Conservation (phyloP, 2,329 filamentous ascomycete species). For the Phaeosphaeriaceae sp. region DNA sequence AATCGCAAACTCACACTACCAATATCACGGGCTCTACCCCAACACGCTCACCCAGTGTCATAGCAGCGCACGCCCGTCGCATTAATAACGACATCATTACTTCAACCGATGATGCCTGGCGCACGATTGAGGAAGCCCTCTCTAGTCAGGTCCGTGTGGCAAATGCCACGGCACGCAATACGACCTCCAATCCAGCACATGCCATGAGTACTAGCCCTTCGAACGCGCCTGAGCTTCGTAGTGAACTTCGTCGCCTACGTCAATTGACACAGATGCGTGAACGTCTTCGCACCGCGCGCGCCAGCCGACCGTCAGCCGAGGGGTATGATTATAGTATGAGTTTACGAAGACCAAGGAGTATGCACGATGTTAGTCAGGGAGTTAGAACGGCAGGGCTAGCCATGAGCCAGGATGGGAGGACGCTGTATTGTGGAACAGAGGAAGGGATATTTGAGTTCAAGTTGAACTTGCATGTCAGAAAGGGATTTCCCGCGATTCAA, state of each 20-base stretch:
- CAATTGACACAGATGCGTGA: conserved; percentile 47
- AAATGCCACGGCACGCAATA: conserved; percentile 13
- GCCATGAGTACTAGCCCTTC: conserved; percentile 23
- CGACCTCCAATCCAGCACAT: conserved; percentile 12
- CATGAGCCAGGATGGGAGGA: conserved; percentile 56
- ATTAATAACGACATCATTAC: conserved; percentile 37
- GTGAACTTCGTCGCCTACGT: conserved; percentile 43
- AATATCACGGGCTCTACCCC: conserved; percentile 40
- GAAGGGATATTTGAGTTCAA: conserved; percentile 78
- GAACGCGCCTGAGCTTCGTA: conserved; percentile 39
- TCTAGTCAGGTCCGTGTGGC: conserved; percentile 40
- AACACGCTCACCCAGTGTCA: conserved; percentile 39
- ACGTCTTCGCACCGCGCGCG: conserved; percentile 43
- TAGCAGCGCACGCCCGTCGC: conserved; percentile 40
- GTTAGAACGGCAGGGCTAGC: conserved; percentile 56
- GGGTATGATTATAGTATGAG: conserved; percentile 34
- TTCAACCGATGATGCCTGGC: conserved; percentile 53
- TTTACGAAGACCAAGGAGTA: conserved; percentile 29
- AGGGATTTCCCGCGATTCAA: conserved; percentile 52
- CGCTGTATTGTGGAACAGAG: conserved; percentile 59
- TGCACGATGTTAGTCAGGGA: conserved; percentile 44
- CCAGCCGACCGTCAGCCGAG: conserved; percentile 30
- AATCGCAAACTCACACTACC: conserved; percentile 18
- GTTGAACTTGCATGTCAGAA: conserved; percentile 68
- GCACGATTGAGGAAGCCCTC: conserved; percentile 56